Base-by-base conservation (phyloP, 2,329 filamentous ascomycete genomes). In the Claviceps maximensis region DNA sequence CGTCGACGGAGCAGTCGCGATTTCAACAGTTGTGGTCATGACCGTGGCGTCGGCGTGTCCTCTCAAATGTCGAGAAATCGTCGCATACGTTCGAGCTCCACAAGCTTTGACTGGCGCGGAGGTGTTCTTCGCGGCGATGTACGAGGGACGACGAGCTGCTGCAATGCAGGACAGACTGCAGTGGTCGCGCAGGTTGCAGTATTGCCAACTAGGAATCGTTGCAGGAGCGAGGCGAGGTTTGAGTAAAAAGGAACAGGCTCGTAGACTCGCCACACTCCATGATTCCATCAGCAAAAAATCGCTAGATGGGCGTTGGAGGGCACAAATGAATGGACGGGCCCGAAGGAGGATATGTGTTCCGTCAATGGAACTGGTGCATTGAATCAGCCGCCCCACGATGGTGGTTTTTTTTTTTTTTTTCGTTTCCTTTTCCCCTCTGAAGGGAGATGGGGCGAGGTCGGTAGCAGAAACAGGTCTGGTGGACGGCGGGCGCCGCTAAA, bases 1-100 rank as follows among this genome's bases (percentile, higher is more conserved):
- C 55, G 84, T 85, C 59, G 91, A 93, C 15, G 91, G 91, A 55
- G 86, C 86, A 19, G 84, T 86, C 56, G 91, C 67, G 61, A 97
- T 71, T 66, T 94, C 84, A 53, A 90, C 74, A 61, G 74, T 81
- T 64, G 78, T 84, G 60, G 83, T 77, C 90, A 95, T 95, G 57
- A 58, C 65, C 53, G 51, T 55, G 12, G 53, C 6, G 36, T 51
- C 51, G 31, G 17, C 1, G 47, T 48, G 47, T 9, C 47, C 31
- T 47, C 27, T 45, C 6, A 2, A 1, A 13, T n/a, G n/a, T 47
- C 19, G 33, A 17, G 2, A 6, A 19, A 27, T 9, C 15, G 8
- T 13, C 15, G 17, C 21, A 47, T 40, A 50, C 23, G 49, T 27
- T 49, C 46, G 42, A 36, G 27, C 8, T 10, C 44, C 9, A 25